Conservation (phyloP, 306 rosid genomes). For the Quercus dentata region DNA sequence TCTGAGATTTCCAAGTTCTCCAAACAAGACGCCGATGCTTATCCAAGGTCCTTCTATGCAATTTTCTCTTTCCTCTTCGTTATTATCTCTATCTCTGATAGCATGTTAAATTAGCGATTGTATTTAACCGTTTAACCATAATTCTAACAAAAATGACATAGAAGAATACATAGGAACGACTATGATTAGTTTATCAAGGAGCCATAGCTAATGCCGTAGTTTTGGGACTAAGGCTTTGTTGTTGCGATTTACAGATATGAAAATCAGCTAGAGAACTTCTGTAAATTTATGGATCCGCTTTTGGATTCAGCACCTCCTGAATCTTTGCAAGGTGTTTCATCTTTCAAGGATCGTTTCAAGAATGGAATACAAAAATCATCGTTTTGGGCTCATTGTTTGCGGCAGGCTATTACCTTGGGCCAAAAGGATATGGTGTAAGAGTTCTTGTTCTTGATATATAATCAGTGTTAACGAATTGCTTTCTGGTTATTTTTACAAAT, state of each 20-base stretch:
- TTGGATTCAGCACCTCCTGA: constrained; percentile 90
- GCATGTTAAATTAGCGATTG: too few relatives aligned
- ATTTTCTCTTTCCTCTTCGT: background rate
- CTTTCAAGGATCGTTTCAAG: constrained; percentile 61
- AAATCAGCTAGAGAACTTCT: constrained; percentile 74
- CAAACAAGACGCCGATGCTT: constrained; percentile 65
- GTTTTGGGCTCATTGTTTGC: constrained; percentile 70
- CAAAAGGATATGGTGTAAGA: constrained; percentile 91
- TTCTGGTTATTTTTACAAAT: background rate
- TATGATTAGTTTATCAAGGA: too few relatives aligned
- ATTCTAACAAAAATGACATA: too few relatives aligned
- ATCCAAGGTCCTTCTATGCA: constrained; percentile 51
- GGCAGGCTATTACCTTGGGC: constrained; percentile 62
- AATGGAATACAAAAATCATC: constrained; percentile 68
- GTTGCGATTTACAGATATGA: constrained; percentile 54
- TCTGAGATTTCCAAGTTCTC: constrained; percentile 90
- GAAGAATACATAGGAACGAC: too few relatives aligned
- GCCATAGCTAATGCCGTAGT: too few relatives aligned
- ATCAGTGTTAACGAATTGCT: background rate
- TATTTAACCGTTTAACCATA: too few relatives aligned
- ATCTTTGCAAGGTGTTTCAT: constrained; percentile 42
- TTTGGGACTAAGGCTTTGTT: background rate
- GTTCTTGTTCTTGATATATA: constrained; percentile 19
- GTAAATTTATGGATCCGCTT: constrained; percentile 80
- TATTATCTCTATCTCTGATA: background rate